Conservation (phyloP, 306 rosid genomes). For the Styphnolobium japonicum region DNA sequence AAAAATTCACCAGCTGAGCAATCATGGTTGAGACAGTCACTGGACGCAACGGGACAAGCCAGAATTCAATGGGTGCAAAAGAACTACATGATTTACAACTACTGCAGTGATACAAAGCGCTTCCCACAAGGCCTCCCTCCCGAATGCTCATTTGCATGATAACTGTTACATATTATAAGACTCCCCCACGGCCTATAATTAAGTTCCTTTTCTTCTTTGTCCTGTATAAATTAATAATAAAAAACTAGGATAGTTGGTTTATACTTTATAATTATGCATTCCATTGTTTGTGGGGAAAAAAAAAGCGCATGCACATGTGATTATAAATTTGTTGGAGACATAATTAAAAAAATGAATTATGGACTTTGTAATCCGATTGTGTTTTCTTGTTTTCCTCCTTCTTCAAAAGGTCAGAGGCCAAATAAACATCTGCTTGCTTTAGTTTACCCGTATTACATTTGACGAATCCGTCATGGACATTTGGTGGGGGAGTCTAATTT, state of each 20-base stretch:
- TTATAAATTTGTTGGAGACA: too few relatives aligned
- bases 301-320: background rate
- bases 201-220: background rate
- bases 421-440: background rate
- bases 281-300: background rate
- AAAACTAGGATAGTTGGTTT: background rate
- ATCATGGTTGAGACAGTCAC: conserved; percentile 36
- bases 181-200: too few relatives aligned
- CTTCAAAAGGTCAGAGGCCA: background rate
- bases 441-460: background rate
- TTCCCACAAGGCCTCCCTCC: conserved; percentile 43
- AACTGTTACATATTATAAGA: background rate
- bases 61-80: conserved; percentile 44
- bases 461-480: background rate
- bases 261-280: background rate
- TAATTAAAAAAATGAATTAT: too few relatives aligned
- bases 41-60: conserved; percentile 34
- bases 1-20: conserved; percentile 11
- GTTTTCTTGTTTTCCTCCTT: background rate
- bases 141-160: conserved; percentile 31
- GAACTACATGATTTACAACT: conserved; percentile 55
- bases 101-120: conserved; percentile 47
- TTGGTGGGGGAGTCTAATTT: background rate
- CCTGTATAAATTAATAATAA: background rate
- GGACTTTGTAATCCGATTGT: too few relatives aligned